Conservation (phyloP, 441 rosid species). For the Kokia cookei region DNA sequence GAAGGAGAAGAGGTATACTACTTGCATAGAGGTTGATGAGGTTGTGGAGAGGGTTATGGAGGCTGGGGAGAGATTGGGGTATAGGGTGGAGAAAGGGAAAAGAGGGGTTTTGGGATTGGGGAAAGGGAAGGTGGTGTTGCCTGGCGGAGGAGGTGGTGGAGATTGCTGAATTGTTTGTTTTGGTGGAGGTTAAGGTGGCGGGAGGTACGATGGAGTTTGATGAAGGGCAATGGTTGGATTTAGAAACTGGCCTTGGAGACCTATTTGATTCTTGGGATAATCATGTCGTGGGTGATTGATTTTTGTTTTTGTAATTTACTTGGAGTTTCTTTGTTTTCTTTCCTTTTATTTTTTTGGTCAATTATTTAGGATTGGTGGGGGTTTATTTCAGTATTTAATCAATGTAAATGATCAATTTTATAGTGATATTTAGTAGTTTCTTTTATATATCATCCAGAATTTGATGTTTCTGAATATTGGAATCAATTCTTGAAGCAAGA, state of each 20-base stretch:
- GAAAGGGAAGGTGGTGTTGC: slow-evolving; percentile 47
- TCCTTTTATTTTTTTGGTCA: background rate
- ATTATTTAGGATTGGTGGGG: background rate
- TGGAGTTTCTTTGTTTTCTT: background rate
- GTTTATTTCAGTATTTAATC: background rate
- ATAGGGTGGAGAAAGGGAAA: slow-evolving; percentile 51
- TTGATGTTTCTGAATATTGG: background rate
- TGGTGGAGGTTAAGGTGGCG: slow-evolving; percentile 58
- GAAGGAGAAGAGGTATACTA: slow-evolving; percentile 54
- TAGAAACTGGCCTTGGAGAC: slow-evolving; percentile 54
- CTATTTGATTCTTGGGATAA: slow-evolving; percentile 66
- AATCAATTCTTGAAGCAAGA: background rate
- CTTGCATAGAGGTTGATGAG: slow-evolving; percentile 42
- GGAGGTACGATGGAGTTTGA: slow-evolving; percentile 37
- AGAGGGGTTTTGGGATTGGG: slow-evolving; percentile 48
- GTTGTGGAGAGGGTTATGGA: slow-evolving; percentile 54
- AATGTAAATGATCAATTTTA: background rate
- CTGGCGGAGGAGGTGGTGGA: slow-evolving; percentile 42
- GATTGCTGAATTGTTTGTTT: slow-evolving; percentile 39
- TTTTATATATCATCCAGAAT: background rate
- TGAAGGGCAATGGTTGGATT: slow-evolving; percentile 59
- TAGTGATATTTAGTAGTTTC: background rate
- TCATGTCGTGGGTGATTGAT: slow-evolving; percentile 31
- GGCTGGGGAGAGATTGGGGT: slow-evolving; percentile 64
- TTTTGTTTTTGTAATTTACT: slow-evolving; percentile 17